phyloP scores from a whole-genome alignment of 768 basidiomycete genomes.

The Stropharia rugosoannulata region DNA sequence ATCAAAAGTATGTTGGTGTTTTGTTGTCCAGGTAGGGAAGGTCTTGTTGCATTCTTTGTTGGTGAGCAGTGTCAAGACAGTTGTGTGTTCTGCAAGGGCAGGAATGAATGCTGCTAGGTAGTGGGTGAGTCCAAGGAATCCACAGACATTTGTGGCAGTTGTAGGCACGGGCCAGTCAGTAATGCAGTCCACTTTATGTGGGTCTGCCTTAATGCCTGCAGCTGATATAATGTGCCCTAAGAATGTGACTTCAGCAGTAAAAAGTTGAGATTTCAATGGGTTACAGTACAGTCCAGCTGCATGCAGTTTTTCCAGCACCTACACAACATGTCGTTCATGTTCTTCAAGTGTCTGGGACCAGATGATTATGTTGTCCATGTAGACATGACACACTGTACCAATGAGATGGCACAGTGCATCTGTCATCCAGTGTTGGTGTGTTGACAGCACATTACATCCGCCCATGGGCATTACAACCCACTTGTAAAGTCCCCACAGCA shows the following conservation, averaged over 20 bases:
- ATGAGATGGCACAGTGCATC: no score
- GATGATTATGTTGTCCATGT: no score
- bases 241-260: slow-evolving; percentile 27
- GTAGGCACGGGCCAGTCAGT: slow-evolving; percentile 29
- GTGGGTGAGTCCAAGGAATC: slow-evolving; percentile 29
- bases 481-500: slow-evolving; percentile 36
- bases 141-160: slow-evolving; percentile 24
- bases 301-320: no score
- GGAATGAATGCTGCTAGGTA: slow-evolving; percentile 31
- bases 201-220: slow-evolving; percentile 26
- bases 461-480: slow-evolving; percentile 38
- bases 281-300: no score
- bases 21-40: slow-evolving; percentile 26
- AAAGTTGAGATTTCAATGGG: no score
- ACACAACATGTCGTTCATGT: no score
- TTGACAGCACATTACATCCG: slow-evolving; percentile 20
- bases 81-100: slow-evolving; percentile 24
- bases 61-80: slow-evolving; percentile 23
- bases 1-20: slow-evolving; percentile 25
- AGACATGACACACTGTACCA: no score
- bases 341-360: no score
- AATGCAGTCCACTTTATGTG: slow-evolving; percentile 24
- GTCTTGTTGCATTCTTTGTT: slow-evolving; percentile 28
- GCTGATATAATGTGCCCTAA: slow-evolving; percentile 30
- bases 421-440: no score